phyloP scores from a whole-genome alignment of 2,329 filamentous ascomycete genomes.

The Aspergillus chevalieri region DNA sequence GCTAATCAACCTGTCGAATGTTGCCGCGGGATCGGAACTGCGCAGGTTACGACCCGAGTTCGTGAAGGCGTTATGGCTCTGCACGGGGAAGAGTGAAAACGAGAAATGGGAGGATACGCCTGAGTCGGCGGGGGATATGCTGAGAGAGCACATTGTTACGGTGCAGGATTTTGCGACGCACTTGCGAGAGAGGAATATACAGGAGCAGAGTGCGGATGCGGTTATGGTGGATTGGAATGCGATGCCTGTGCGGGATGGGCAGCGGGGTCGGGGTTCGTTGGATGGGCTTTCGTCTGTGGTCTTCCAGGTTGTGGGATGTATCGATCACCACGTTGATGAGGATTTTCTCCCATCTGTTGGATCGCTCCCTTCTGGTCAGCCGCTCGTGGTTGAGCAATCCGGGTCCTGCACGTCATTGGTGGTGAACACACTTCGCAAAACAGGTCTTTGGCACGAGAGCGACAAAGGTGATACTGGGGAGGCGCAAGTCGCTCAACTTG shows the following conservation, averaged over 20 bases:
- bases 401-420: conserved; percentile 58
- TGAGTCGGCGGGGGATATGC: conserved; percentile 18
- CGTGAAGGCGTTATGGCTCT: conserved; percentile 49
- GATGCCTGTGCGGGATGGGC: conserved; percentile 41
- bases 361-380: conserved; percentile 34
- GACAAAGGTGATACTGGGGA: conserved; percentile 27
- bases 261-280: conserved; percentile 42
- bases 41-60: conserved; percentile 53
- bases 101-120: conserved; percentile 19
- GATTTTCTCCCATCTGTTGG: conserved; percentile 39
- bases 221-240: conserved; percentile 43
- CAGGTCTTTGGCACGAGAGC: conserved; percentile 36
- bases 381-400: conserved; percentile 48
- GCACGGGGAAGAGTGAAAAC: conserved; percentile 24
- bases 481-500: conserved; percentile 32
- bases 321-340: conserved; percentile 61
- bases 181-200: conserved; percentile 6
- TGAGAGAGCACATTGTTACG: conserved; percentile 34
- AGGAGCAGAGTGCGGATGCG: conserved; percentile 14
- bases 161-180: conserved; percentile 32
- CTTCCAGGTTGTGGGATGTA: conserved; percentile 46
- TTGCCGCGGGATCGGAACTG: conserved; percentile 43
- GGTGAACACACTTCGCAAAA: conserved; percentile 45
- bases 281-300: conserved; percentile 39
- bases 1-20: conserved; percentile 51